Evolutionary conservation across 176 grass and related monocot species (phyloP).

Genomic region (Oryza glaberrima): DNA sequence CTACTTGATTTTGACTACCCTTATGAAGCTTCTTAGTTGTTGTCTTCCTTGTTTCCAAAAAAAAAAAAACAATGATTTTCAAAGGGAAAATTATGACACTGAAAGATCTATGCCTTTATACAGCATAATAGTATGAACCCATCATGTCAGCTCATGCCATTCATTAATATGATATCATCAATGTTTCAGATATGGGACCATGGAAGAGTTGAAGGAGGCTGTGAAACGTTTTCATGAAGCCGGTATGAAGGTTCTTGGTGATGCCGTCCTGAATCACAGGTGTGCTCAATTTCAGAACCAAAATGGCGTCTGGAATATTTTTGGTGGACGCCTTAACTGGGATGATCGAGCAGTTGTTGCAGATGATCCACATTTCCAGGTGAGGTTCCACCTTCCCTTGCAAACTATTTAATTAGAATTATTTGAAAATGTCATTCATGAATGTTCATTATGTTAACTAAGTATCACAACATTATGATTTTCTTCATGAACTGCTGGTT

Average conservation of each 20-base stretch:
- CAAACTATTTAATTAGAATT: neutral
- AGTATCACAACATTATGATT: neutral
- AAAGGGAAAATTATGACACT: neutral
- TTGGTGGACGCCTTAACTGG: conserved; percentile 89
- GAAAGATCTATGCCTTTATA: neutral
- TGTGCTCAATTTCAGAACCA: conserved; percentile 80
- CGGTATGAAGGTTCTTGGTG: conserved; percentile 93
- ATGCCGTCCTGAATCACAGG: conserved; percentile 92
- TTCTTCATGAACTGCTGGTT: no score
- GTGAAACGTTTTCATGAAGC: conserved; percentile 77
- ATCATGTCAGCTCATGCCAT: conserved; percentile 11
- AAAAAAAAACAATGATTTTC: neutral
- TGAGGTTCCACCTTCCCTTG: conserved; percentile 37
- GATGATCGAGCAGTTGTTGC: conserved; percentile 88
- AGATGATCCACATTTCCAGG: conserved; percentile 99
- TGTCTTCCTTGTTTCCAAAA: neutral
- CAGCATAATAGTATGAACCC: conserved; percentile 8
- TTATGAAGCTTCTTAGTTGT: neutral
- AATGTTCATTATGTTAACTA: conserved; percentile 6
- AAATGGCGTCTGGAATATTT: conserved; percentile 95
- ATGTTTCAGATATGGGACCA: conserved; percentile 82
- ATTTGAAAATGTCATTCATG: conserved; percentile 10
- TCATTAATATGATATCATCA: conserved; percentile 17
- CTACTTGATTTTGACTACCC: conserved; percentile 14
- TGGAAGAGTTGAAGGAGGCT: conserved; percentile 84